Evolutionary conservation across 768 basidiomycete genomes (phyloP).

Genomic region (Rhizopogon vinicolor): DNA sequence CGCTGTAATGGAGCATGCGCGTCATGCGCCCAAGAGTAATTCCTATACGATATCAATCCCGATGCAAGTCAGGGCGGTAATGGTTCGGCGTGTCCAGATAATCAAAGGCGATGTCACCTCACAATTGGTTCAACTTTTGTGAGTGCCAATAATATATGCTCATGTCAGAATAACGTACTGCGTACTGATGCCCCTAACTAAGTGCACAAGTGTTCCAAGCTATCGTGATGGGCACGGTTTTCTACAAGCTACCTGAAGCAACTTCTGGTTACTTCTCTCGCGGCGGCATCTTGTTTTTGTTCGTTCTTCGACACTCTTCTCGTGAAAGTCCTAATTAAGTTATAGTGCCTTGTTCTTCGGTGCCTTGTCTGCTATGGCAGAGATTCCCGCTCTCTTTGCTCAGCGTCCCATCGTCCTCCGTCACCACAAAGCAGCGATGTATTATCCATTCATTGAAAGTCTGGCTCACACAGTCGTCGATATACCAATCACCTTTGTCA

Average conservation of each 20-base stretch:
- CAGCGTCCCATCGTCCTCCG: conserved; percentile 41
- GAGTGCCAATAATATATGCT: conserved; percentile 8
- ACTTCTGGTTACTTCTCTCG: conserved; percentile 45
- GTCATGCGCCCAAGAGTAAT: conserved; percentile 36
- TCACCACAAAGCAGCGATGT: conserved; percentile 43
- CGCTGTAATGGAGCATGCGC: conserved; percentile 49
- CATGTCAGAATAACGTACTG: conserved; percentile 2
- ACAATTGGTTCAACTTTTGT: conserved; percentile 27
- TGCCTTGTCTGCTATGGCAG: conserved; percentile 55
- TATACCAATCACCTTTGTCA: conserved; percentile 36
- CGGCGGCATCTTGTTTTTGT: conserved; percentile 85
- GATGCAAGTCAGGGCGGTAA: conserved; percentile 44
- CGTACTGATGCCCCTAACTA: conserved; percentile 11
- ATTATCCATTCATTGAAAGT: conserved; percentile 44
- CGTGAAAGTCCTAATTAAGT: conserved; percentile 2
- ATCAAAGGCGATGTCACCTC: conserved; percentile 34
- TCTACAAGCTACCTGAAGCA: conserved; percentile 35
- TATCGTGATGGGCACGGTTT: conserved; percentile 37
- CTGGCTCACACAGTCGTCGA: conserved; percentile 45
- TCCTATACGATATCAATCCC: conserved; percentile 47
- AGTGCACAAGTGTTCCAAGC: conserved; percentile 37
- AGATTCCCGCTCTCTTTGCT: conserved; percentile 45
- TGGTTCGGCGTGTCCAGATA: conserved; percentile 43
- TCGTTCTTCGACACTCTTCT: conserved; percentile 14
- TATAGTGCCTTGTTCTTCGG: conserved; percentile 53